Conservation (phyloP, 805 yeast species). For the Spathaspora girioi region DNA sequence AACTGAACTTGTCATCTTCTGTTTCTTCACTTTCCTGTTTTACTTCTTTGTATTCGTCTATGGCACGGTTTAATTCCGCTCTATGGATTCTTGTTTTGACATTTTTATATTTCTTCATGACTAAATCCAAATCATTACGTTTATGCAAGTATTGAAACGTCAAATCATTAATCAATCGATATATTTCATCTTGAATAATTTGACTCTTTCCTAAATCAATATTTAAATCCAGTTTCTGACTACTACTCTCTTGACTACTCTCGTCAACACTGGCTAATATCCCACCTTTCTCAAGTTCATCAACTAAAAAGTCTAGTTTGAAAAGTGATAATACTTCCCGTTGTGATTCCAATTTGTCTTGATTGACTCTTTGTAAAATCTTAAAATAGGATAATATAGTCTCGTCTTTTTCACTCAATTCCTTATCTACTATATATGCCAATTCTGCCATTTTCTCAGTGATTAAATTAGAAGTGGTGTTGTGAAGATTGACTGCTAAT, state of each 20-base stretch:
- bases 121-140: conserved; percentile 23
- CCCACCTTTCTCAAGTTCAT: conserved; percentile 14
- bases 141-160: conserved; percentile 31
- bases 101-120: neutral
- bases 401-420: conserved; percentile 35
- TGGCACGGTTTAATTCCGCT: neutral
- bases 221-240: conserved; percentile 1
- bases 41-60: neutral
- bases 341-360: conserved; percentile 26
- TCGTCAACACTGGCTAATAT: neutral
- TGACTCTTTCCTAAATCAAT: conserved; percentile 26
- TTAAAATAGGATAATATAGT: conserved; percentile 23
- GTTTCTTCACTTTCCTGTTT: neutral
- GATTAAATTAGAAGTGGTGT: conserved; percentile 27
- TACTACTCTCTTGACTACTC: conserved; percentile 14
- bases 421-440: conserved; percentile 34
- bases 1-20: conserved; percentile 10
- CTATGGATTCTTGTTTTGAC: neutral
- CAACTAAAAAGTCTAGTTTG: conserved; percentile 29
- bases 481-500: conserved; percentile 30
- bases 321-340: conserved; percentile 23
- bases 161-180: conserved; percentile 36
- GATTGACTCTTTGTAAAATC: conserved; percentile 18
- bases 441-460: conserved; percentile 38
- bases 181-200: conserved; percentile 39